Conservation (phyloP, 2,329 filamentous ascomycete genomes). For the Neonectria ditissima region DNA sequence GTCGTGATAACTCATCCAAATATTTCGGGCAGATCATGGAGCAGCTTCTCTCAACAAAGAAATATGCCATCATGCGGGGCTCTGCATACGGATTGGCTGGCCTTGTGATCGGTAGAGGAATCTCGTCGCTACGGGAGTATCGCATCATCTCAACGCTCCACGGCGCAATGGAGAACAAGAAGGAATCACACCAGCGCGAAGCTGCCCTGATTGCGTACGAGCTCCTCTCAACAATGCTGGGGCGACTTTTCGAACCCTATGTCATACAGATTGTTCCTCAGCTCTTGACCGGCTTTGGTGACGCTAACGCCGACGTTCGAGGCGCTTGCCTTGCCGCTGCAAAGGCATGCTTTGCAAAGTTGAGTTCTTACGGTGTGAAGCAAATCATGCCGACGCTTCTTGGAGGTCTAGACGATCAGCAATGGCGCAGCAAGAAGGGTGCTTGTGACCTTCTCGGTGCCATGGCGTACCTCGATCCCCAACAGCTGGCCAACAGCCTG, state of each 20-base stretch:
- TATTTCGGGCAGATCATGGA: constrained; percentile 87
- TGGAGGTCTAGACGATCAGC: constrained; percentile 90
- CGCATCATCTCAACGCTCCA: constrained; percentile 86
- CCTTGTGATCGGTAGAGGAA: constrained; percentile 87
- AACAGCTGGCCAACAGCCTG: constrained; percentile 90
- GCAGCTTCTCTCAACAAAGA: constrained; percentile 86
- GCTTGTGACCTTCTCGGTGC: constrained; percentile 96
- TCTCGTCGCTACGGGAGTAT: constrained; percentile 84
- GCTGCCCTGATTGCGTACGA: constrained; percentile 92
- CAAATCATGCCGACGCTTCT: constrained; percentile 91
- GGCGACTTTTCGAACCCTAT: constrained; percentile 93
- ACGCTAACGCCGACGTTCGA: constrained; percentile 87
- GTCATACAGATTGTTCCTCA: constrained; percentile 96
- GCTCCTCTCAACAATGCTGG: constrained; percentile 86
- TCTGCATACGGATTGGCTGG: constrained; percentile 95
- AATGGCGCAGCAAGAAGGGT: constrained; percentile 99
- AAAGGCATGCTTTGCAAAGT: constrained; percentile 91
- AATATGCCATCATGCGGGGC: constrained; percentile 91
- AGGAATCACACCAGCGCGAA: constrained; percentile 88
- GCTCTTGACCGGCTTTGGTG: constrained; percentile 88
- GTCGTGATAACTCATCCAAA: constrained; percentile 78
- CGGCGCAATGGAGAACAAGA: constrained; percentile 92
- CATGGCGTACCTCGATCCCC: constrained; percentile 98
- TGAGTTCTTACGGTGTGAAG: constrained; percentile 97
- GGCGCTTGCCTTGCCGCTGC: constrained; percentile 93